Percentiles rank a stretch among this genome's conserved stretches.
Evolutionary conservation across 1,139 yeast genomes (phyloP).

Genomic region (Saccharomyces hybrid): DNA sequence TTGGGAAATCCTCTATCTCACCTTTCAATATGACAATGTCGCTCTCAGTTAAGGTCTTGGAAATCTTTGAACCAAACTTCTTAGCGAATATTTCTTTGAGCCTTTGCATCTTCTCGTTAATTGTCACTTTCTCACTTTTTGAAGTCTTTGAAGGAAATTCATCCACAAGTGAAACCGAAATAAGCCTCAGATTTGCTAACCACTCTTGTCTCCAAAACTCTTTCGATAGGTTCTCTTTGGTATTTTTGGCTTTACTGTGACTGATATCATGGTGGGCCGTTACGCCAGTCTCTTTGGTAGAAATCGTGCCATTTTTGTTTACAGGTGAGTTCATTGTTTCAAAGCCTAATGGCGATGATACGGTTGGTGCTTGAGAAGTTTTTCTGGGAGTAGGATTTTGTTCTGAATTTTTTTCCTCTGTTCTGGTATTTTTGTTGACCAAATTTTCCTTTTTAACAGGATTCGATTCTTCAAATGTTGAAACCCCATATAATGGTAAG

Average conservation of each 20-base stretch:
- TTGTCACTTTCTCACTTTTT: neutral
- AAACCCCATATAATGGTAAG: constrained; percentile 9
- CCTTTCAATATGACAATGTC: constrained; percentile 7
- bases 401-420: neutral
- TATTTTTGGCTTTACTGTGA: neutral
- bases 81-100: constrained; percentile 3
- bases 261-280: neutral
- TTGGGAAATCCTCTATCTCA: constrained; percentile 2
- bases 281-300: neutral
- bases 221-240: neutral
- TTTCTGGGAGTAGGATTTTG: neutral
- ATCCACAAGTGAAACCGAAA: constrained; percentile 3
- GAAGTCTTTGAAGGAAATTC: neutral
- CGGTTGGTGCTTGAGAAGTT: neutral
- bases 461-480: neutral
- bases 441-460: neutral
- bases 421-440: neutral
- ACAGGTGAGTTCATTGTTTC: neutral
- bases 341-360: neutral
- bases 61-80: constrained; percentile 1
- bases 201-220: constrained; percentile 4
- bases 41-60: neutral
- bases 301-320: neutral
- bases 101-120: neutral
- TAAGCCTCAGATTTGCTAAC: constrained; percentile 1